These are phyloP conservation scores for Termitomyces sp. DNA, from an alignment of 768 basidiomycete species.

Conservation along the genomic window DNA sequence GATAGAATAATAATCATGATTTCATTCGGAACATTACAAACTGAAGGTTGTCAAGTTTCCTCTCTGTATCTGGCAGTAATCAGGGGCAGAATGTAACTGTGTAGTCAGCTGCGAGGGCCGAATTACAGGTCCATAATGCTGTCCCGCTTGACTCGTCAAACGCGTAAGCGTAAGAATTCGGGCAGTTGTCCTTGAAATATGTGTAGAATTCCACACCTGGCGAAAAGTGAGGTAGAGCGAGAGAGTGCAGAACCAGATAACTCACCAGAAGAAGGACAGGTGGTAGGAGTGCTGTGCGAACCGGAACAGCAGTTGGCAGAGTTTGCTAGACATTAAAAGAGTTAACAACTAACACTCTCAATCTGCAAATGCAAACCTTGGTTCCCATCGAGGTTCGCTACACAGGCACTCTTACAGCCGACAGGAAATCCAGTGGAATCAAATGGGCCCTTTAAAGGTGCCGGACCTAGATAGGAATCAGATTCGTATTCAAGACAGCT, in stretches of 20 bases:
- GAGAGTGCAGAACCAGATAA: constrained; percentile 8
- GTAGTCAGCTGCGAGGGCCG: constrained; percentile 23
- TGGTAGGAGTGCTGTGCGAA: constrained; percentile 24
- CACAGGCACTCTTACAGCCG: constrained; percentile 51
- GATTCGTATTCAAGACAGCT: background rate
- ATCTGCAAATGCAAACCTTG: constrained; percentile 10
- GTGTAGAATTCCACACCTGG: constrained; percentile 20
- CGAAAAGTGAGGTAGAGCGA: background rate
- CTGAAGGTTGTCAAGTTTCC: background rate
- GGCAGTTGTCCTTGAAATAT: constrained; percentile 24
- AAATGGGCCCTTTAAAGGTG: constrained; percentile 39
- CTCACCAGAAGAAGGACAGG: constrained; percentile 29
- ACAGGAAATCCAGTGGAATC: constrained; percentile 42
- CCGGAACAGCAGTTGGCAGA: constrained; percentile 35
- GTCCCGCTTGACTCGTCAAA: constrained; percentile 42
- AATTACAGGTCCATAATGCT: constrained; percentile 38
- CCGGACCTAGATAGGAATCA: constrained; percentile 27
- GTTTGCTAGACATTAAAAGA: constrained; percentile 15
- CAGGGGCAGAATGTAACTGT: constrained; percentile 25
- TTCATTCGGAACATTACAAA: background rate
- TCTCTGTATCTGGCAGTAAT: background rate
- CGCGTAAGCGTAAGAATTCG: constrained; percentile 37
- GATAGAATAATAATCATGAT: background rate
- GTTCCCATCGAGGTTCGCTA: constrained; percentile 27
- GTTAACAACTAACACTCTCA: background rate